Percentiles rank a stretch among this genome's conserved stretches.
These are phyloP conservation scores for Fusarium mangiferae DNA, from an alignment of 2,329 filamentous ascomycete genomes.

Conservation along the genomic window DNA sequence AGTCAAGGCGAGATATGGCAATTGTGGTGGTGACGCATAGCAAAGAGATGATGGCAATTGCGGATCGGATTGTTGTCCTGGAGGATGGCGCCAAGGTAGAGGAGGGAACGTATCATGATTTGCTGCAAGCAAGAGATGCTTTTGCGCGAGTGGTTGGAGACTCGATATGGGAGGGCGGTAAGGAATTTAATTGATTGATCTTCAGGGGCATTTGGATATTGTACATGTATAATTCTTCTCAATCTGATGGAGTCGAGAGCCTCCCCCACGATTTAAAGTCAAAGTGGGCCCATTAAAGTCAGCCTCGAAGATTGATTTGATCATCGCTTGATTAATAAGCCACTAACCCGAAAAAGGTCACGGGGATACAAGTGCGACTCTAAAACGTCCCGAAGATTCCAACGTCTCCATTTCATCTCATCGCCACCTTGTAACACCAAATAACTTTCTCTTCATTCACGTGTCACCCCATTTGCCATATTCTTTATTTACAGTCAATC, in stretches of 20 bases:
- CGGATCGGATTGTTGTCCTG: slow-evolving; percentile 77
- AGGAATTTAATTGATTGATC: not conserved
- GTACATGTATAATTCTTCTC: not conserved
- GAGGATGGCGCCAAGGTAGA: slow-evolving; percentile 75
- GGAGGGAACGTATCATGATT: slow-evolving; percentile 70
- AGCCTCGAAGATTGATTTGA: not conserved
- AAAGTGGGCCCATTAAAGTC: not conserved
- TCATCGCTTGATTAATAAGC: slow-evolving; percentile 14
- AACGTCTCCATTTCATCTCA: slow-evolving; percentile 16
- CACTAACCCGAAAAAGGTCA: slow-evolving; percentile 10
- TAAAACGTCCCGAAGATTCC: slow-evolving; percentile 32
- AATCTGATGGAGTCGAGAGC: not conserved
- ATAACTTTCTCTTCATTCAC: not conserved
- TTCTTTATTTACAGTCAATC: not conserved
- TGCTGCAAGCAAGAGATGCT: slow-evolving; percentile 59
- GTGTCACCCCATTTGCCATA: not conserved
- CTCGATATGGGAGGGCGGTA: slow-evolving; percentile 24
- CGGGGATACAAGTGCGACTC: slow-evolving; percentile 23
- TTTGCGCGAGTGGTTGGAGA: slow-evolving; percentile 61
- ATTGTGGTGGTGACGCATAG: slow-evolving; percentile 86
- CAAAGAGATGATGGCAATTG: slow-evolving; percentile 86
- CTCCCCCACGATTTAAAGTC: slow-evolving; percentile 8
- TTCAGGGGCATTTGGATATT: not conserved
- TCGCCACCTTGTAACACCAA: slow-evolving; percentile 2
- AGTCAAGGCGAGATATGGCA: slow-evolving; percentile 61